Base-by-base conservation (phyloP, 2,329 filamentous ascomycete genomes). In the Ramichloridium luteum region DNA sequence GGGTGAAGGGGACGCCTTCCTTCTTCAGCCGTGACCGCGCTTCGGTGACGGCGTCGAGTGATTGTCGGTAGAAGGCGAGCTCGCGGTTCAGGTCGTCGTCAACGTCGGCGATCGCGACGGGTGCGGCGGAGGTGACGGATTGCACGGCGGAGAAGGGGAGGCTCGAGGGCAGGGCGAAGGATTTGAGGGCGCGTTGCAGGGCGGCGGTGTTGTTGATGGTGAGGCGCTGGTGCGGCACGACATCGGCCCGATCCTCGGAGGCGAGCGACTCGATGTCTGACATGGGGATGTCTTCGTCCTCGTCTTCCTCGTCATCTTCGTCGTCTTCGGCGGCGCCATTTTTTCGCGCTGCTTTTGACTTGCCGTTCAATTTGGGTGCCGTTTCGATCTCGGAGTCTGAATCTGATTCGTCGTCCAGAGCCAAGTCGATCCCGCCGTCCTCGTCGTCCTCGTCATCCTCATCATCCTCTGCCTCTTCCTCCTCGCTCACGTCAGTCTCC, bases 131-230 rank as follows among this genome's bases (percentile, higher is more conserved):
- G 12, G 77, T 71, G 32, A 96, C 61, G 25, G 74, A 74, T 60
- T 93, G 84, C 61, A 93, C 80, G 48, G 79, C 74, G 40, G 77
- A 78, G 62, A 98, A 98, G 27, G 80, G 70, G 13, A 82, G 74
- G 42, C 71, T 68, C 33, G 72, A 67, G 10, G 80, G 74, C 31
- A 90, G 64, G 17, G 72, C 65, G 55, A 92, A 84, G 47, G 86
- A 83, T 51, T 80, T 80, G 40, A 92, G 70, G 9, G 84, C 76
- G 45, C 81, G 68, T 44, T 74, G 72, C 31, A 98, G 80, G 18
- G 88, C 90, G 44, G 81, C 68, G 32, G 81, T 86, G 65, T 98
- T 98, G 71, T 98, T 94, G 64, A 96, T 96, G 32, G 86, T 94
- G 44, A 94, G 77, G 48, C 85, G 81, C 55, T 90, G 84, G 61